These are phyloP conservation scores for Solanum pinnatisectum DNA, from an alignment of 257 asterid species.

Conservation along the genomic window DNA sequence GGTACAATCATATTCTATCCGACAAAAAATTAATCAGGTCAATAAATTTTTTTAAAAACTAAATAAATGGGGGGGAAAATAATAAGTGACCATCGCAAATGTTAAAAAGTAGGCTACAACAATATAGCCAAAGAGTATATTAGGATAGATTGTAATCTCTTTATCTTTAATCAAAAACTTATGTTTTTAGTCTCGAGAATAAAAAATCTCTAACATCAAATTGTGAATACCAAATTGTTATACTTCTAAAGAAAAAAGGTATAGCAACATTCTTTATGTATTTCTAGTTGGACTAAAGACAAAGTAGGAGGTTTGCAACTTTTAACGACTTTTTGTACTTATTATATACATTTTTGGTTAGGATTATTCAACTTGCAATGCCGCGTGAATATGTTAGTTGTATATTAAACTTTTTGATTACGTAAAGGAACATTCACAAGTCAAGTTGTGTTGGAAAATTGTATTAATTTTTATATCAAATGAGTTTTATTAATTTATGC, in stretches of 20 bases:
- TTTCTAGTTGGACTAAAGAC: background rate
- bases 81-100: background rate
- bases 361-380: background rate
- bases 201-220: background rate
- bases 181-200: background rate
- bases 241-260: too few relatives aligned
- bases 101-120: background rate
- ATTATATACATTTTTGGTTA: background rate
- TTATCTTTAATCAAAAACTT: background rate
- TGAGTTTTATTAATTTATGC: background rate
- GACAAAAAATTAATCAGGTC: fast-evolving
- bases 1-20: too few relatives aligned
- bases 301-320: background rate
- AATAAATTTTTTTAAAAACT: background rate
- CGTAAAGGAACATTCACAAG: background rate
- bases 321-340: background rate
- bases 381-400: background rate
- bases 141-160: background rate
- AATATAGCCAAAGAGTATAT: background rate
- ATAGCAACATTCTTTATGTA: background rate
- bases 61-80: fast-evolving
- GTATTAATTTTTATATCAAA: background rate
- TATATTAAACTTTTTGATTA: background rate
- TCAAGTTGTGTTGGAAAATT: background rate
- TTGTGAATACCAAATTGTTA: background rate